Percentiles rank a stretch among this genome's conserved stretches.
Conservation (phyloP, 2,329 filamentous ascomycete species). For the Colletotrichum sp. region DNA sequence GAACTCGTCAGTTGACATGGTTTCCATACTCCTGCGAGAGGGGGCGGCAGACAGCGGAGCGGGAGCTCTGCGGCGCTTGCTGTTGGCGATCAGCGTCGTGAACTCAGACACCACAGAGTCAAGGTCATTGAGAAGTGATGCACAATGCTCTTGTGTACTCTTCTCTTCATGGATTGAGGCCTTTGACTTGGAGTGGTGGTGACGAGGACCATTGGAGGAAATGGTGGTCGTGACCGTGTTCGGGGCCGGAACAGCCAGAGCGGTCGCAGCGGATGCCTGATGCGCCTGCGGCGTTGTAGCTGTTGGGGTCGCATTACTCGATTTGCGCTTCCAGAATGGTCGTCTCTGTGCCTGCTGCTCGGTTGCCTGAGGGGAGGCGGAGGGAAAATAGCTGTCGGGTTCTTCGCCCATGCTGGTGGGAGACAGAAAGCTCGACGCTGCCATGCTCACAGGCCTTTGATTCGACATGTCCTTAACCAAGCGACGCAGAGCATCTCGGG, state of each 20-base stretch:
- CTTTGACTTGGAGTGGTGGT: constrained; percentile 40
- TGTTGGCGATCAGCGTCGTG: constrained; percentile 75
- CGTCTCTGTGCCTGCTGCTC: constrained; percentile 63
- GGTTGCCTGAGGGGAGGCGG: constrained; percentile 28
- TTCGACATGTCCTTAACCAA: constrained; percentile 85
- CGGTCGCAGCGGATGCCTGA: constrained; percentile 42
- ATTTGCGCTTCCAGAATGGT: constrained; percentile 92
- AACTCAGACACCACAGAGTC: constrained; percentile 87
- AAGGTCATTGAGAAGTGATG: constrained; percentile 82
- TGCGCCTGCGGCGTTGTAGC: constrained; percentile 43
- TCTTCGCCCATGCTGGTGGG: constrained; percentile 45
- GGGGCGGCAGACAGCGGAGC: constrained; percentile 49
- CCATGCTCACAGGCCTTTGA: constrained; percentile 52
- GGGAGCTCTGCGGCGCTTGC: constrained; percentile 75
- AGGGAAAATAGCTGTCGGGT: constrained; percentile 59
- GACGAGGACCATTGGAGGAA: constrained; percentile 34
- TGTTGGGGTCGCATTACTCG: constrained; percentile 65
- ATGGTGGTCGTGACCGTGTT: constrained; percentile 35
- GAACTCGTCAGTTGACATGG: constrained; percentile 84
- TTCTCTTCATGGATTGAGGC: constrained; percentile 58
- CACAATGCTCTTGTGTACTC: constrained; percentile 80
- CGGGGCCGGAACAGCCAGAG: constrained; percentile 48
- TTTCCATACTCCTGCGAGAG: constrained; percentile 76
- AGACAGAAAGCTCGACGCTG: constrained; percentile 42
- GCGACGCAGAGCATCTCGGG: constrained; percentile 84